Evolutionary conservation across 2,329 filamentous ascomycete species (phyloP).

Genomic region (Microsporum audouinii): DNA sequence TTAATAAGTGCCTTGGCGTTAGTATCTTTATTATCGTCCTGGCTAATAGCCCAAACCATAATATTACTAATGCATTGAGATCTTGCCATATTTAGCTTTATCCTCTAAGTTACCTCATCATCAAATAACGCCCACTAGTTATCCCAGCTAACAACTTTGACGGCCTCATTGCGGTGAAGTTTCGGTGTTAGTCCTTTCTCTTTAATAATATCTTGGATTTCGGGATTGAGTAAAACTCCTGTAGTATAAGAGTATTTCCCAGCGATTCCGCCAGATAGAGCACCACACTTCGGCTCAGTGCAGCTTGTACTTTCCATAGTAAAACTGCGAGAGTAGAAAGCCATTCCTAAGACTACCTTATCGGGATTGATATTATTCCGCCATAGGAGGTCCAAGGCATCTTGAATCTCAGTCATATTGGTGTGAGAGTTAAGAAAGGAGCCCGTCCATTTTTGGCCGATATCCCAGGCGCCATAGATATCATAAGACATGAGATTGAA

Average conservation of each 20-base stretch:
- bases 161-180: conserved; percentile 21
- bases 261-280: conserved; percentile 13
- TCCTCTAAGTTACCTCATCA: conserved; percentile 9
- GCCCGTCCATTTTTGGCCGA: conserved; percentile 5
- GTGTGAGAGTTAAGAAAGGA: conserved; percentile 30
- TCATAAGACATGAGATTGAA: conserved; percentile 25
- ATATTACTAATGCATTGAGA: conserved; percentile 6
- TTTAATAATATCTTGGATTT: conserved; percentile 25
- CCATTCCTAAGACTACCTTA: conserved; percentile 39
- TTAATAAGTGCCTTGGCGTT: too few relatives aligned
- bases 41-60: conserved; percentile 9
- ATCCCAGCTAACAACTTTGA: conserved; percentile 27
- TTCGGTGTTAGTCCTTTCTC: conserved; percentile 15
- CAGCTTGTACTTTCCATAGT: conserved; percentile 21
- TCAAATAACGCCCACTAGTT: conserved; percentile 11
- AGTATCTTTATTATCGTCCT: background rate
- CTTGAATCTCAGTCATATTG: conserved; percentile 34
- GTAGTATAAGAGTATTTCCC: conserved; percentile 22
- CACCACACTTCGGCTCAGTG: conserved; percentile 17
- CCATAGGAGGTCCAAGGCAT: conserved; percentile 32
- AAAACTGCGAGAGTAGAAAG: conserved; percentile 37
- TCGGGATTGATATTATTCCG: conserved; percentile 29
- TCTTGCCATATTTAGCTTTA: conserved; percentile 10
- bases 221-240: conserved; percentile 26
- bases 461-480: conserved; percentile 22